These are phyloP conservation scores for Casuarina equisetifolia DNA, from an alignment of 306 rosid genomes.

Conservation along the genomic window DNA sequence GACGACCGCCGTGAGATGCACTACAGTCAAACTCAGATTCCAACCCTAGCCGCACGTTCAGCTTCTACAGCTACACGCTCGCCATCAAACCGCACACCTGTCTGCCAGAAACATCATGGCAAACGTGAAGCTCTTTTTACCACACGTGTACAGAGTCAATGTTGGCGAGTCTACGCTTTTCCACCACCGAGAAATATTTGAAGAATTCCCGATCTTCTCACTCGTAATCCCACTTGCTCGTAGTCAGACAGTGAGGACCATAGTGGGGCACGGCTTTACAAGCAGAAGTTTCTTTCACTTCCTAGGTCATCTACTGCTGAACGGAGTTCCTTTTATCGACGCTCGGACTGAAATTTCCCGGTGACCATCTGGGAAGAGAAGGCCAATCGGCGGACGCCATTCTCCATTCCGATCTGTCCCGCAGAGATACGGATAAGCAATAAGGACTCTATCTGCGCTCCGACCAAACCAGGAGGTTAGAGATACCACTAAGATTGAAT, in stretches of 20 bases:
- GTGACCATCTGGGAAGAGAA: slow-evolving; percentile 19
- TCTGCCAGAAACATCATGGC: neutral
- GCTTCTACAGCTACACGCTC: neutral
- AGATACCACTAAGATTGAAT: neutral
- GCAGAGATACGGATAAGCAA: slow-evolving; percentile 17
- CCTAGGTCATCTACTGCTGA: neutral
- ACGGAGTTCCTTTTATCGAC: neutral
- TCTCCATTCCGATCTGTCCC: slow-evolving; percentile 14
- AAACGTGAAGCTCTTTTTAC: neutral
- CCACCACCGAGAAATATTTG: neutral
- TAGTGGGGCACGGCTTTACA: neutral
- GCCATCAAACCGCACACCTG: neutral
- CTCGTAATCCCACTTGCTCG: too few species aligned
- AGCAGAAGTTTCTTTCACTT: neutral
- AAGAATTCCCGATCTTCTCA: too few species aligned
- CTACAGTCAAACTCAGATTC: too few species aligned
- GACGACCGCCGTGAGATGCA: neutral
- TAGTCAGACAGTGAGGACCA: neutral
- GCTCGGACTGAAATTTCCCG: neutral
- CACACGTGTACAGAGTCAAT: neutral
- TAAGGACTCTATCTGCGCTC: slow-evolving; percentile 10
- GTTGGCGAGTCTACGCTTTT: neutral
- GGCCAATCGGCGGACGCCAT: slow-evolving; percentile 19
- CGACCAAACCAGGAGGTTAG: too few species aligned
- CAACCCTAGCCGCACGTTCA: neutral